A percentile compares a stretch with the other conserved stretches of the same genome.
Conservation (phyloP, 306 rosid genomes). For the Vigna trinervia region DNA sequence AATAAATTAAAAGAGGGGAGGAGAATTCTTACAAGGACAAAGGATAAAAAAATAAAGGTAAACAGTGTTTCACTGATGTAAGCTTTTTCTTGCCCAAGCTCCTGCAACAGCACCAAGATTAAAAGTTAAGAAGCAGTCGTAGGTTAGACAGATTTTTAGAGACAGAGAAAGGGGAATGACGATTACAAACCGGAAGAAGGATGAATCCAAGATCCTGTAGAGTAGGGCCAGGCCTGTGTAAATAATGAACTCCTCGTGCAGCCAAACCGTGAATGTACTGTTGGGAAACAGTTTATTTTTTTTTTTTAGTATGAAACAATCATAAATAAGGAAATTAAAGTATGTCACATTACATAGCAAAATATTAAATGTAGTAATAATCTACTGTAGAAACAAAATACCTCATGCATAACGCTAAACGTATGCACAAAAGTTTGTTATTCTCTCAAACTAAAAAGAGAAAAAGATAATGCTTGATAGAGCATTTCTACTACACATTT, state of each 20-base stretch:
- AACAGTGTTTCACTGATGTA: constrained; percentile 93
- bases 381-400: not conserved
- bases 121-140: constrained; percentile 39
- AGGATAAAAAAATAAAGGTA: constrained; percentile 76
- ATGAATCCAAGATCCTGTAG: constrained; percentile 92
- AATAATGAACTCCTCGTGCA: constrained; percentile 95
- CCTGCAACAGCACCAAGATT: constrained; percentile 56
- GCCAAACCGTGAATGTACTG: constrained; percentile 98
- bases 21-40: constrained; percentile 71
- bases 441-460: constrained; percentile 27
- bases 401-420: too few relatives aligned
- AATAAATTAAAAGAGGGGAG: not conserved
- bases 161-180: not conserved
- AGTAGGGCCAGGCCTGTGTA: constrained; percentile 89
- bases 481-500: constrained; percentile 16
- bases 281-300: constrained; percentile 39
- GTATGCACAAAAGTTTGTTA: constrained; percentile 5
- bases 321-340: constrained; percentile 23
- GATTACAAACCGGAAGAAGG: constrained; percentile 77
- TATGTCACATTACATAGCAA: constrained; percentile 25
- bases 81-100: constrained; percentile 88
- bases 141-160: constrained; percentile 18
- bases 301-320: constrained; percentile 25
- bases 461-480: constrained; percentile 2
- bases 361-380: not conserved